Evolutionary conservation across 2,329 filamentous ascomycete genomes (phyloP).

Genomic region (Sporothrix sp.): DNA sequence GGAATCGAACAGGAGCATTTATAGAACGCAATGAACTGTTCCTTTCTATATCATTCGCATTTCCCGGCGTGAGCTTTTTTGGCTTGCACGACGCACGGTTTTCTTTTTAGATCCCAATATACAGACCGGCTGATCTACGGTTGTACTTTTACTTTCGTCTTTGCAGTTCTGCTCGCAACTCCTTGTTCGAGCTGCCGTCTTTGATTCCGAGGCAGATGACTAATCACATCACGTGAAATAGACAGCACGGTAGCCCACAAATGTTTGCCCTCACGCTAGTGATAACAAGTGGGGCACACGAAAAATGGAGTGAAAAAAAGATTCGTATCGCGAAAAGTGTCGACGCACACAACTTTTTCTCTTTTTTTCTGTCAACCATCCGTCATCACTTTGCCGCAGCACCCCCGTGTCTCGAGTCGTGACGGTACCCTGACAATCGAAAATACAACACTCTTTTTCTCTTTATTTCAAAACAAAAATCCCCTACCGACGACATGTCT

Average conservation of each 20-base stretch:
- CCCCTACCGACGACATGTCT: slow-evolving; percentile 56
- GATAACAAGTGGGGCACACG: slow-evolving; percentile 6
- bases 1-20: too few species aligned
- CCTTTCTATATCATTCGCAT: too few species aligned
- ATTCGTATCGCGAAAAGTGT: neutral
- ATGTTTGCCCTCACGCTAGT: neutral
- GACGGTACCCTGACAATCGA: slow-evolving; percentile 12
- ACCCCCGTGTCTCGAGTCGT: slow-evolving; percentile 19
- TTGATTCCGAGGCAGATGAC: too few species aligned
- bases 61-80: too few species aligned
- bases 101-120: too few species aligned
- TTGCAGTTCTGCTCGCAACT: too few species aligned
- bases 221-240: neutral
- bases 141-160: too few species aligned
- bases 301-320: slow-evolving; percentile 5
- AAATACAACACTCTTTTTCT: neutral
- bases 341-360: neutral
- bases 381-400: slow-evolving; percentile 21
- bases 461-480: slow-evolving; percentile 7
- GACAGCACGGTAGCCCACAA: too few species aligned
- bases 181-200: too few species aligned
- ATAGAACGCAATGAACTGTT: too few species aligned
- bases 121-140: too few species aligned
- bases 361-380: neutral
- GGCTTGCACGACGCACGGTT: too few species aligned